Evolutionary conservation across 2,329 filamentous ascomycete species (phyloP).

Genomic region (Nemania sp.): DNA sequence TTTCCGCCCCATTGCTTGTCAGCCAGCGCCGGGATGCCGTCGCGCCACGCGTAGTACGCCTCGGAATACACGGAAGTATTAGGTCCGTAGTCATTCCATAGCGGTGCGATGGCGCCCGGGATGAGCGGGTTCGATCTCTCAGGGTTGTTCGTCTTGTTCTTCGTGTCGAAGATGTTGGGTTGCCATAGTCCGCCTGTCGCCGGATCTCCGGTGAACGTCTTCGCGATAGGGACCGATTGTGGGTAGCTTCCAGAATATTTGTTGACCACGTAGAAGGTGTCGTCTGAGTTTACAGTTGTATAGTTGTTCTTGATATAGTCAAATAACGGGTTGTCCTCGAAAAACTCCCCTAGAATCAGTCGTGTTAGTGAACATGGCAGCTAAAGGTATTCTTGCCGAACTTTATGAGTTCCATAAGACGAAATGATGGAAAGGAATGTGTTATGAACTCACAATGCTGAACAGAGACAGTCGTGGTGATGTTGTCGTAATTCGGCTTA

Average conservation of each 20-base stretch:
- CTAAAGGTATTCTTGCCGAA: too few species aligned
- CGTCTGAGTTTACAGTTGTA: constrained; percentile 56
- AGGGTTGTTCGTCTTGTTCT: constrained; percentile 53
- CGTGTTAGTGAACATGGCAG: constrained; percentile 18
- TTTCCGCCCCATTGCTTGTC: constrained; percentile 58
- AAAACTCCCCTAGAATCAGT: constrained; percentile 47
- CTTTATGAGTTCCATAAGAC: too few species aligned
- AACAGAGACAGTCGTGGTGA: constrained; percentile 50
- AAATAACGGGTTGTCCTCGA: constrained; percentile 53
- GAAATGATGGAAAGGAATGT: background rate
- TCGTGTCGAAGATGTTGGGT: constrained; percentile 54
- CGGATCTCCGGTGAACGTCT: constrained; percentile 50
- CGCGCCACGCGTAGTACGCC: constrained; percentile 54
- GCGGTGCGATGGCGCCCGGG: constrained; percentile 52
- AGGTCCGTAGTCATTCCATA: constrained; percentile 59
- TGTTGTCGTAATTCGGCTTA: constrained; percentile 41
- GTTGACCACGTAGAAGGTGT: constrained; percentile 54
- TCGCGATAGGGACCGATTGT: constrained; percentile 49
- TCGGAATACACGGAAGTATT: constrained; percentile 56
- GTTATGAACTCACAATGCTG: constrained; percentile 49
- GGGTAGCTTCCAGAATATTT: constrained; percentile 53
- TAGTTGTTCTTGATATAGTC: constrained; percentile 51
- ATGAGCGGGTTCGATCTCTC: constrained; percentile 44
- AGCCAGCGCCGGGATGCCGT: constrained; percentile 54
- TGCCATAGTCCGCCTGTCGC: constrained; percentile 47